Evolutionary conservation across 352 stramenopile species (phyloP), one percentile per base, ranked within the genome.

Genomic region (Globisporangium ultimum): DNA sequence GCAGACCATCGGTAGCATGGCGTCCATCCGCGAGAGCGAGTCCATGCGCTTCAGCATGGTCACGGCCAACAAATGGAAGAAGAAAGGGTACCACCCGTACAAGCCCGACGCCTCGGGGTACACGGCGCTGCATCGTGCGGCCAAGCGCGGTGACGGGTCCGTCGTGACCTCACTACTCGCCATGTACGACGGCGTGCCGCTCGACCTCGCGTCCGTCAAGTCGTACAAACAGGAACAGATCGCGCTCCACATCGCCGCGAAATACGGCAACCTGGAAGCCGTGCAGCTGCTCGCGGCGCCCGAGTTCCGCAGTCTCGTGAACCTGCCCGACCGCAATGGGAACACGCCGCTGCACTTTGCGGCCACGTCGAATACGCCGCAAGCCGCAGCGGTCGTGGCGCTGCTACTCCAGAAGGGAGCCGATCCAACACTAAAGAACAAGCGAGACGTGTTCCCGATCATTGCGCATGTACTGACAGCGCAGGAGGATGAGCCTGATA

Each of bases 291-390:
- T 91, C 20, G 67, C 81, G 0, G 63, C 68, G 0, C 74, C 81
- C 9, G 79, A 89, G 59, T 82, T 91, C 61, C 62, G 71, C n/a
- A 15, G 56, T 55, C 70, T 89, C 21, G 66, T 90, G 48, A 89
- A 88, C 55, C 54, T 72, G 55, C 70, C 70, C 7, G 85, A 94
- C 64, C 74, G 77, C 42, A 91, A 91, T 61, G 80, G 82, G 48
- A 94, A 94, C 63, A 91, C 85, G 20, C 78, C 85, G 53, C 70
- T 94, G 43, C 85, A 92, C 58, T 94, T 94, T 67, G 82, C 85
- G 15, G 69, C 76, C 10, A 94, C 85, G 18, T 90, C 74, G 17
- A 79, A 71, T 22, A 68, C 80, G 1, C 61, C 68, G 0, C 62
- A 68, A 0, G 76, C 83, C 1, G 55, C 76, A 2, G 70, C 80